Evolutionary conservation across 768 basidiomycete genomes (phyloP).

Genomic region (Rhodocollybia butyracea): DNA sequence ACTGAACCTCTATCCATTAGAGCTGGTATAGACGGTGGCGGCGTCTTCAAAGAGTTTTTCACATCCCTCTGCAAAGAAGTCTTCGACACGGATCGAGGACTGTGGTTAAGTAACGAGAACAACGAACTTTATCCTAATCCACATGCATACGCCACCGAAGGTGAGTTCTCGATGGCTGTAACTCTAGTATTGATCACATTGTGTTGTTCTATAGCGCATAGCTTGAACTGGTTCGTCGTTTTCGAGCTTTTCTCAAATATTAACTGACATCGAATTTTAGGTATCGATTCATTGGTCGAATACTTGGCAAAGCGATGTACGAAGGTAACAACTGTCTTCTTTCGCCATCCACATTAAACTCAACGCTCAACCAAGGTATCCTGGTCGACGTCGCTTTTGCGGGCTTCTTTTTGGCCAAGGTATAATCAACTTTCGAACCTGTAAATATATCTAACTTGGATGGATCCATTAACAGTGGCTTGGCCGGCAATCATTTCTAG

Average conservation of each 20-base stretch:
- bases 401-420: constrained; percentile 90
- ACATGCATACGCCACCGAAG: constrained; percentile 84
- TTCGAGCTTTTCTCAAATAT: no score
- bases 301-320: constrained; percentile 95
- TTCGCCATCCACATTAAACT: no score
- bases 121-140: constrained; percentile 96
- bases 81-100: constrained; percentile 89
- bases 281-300: constrained; percentile 90
- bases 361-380: no score
- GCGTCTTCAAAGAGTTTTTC: constrained; percentile 97
- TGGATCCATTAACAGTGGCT: constrained; percentile 65
- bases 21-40: constrained; percentile 94
- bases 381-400: constrained; percentile 94
- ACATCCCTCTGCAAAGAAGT: constrained; percentile 91
- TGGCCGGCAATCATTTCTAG: constrained; percentile 86
- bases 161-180: constrained; percentile 38
- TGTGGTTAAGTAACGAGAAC: constrained; percentile 89
- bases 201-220: constrained; percentile 54
- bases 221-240: constrained; percentile 88
- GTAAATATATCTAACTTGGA: not conserved
- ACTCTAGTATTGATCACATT: not conserved
- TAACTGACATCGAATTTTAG: no score
- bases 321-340: no score
- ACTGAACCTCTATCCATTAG: constrained; percentile 31
- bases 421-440: constrained; percentile 18